A percentile compares a stretch with the other conserved stretches of the same genome.
Evolutionary conservation across 495 filamentous ascomycete genomes (phyloP).

Genomic region (Neurospora sp.): DNA sequence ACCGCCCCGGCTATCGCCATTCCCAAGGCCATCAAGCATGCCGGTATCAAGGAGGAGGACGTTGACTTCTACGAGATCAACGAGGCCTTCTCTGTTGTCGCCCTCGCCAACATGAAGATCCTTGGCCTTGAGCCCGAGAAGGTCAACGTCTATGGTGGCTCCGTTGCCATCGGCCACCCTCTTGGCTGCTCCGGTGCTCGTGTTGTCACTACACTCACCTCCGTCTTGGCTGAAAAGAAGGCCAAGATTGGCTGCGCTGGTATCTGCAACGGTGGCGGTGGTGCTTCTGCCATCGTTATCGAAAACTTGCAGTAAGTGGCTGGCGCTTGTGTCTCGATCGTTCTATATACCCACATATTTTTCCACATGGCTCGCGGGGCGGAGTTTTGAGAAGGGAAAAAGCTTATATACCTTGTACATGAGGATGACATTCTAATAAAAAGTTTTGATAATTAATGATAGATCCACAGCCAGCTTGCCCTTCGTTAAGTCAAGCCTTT

Average conservation of each 20-base stretch:
- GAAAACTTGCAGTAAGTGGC: constrained; percentile 51
- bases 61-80: constrained; percentile 98
- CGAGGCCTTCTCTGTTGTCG: constrained; percentile 95
- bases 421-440: constrained; percentile 11
- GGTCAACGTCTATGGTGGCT: constrained; percentile 92
- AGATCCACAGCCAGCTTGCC: constrained; percentile 8
- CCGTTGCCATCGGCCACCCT: constrained; percentile 92
- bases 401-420: not conserved
- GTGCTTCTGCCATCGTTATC: constrained; percentile 82
- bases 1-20: constrained; percentile 91
- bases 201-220: constrained; percentile 82
- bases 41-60: constrained; percentile 58
- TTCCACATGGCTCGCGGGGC: not conserved
- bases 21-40: constrained; percentile 92
- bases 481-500: constrained; percentile 15
- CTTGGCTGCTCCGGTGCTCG: constrained; percentile 88
- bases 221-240: constrained; percentile 80
- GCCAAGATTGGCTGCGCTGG: constrained; percentile 89
- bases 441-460: constrained; percentile 1
- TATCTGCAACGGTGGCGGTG: constrained; percentile 97
- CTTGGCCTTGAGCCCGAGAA: constrained; percentile 68
- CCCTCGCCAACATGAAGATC: constrained; percentile 89
- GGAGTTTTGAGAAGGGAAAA: not conserved
- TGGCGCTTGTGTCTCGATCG: not conserved
- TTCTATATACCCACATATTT: not conserved